Evolutionary conservation across 192 early-diverging fungal species (phyloP).

Genomic region (Mortierella antarctica): DNA sequence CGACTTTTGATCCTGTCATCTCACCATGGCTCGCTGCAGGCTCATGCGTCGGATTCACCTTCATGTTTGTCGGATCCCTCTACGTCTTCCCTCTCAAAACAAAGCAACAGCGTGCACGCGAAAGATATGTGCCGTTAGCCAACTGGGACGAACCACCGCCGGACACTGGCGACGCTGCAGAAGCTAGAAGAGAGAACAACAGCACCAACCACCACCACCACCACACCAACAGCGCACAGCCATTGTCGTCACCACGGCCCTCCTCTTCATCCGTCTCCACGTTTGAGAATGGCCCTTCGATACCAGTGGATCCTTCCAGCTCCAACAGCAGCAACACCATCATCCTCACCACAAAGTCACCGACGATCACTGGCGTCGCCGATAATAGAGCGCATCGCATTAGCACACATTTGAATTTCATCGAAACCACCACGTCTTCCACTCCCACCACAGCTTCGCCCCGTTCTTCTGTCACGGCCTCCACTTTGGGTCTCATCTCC

Average conservation of each 20-base stretch:
- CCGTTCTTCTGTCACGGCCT: background rate
- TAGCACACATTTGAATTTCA: conserved; percentile 10
- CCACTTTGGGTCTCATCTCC: background rate
- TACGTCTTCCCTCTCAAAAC: conserved; percentile 59
- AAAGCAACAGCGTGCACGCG: conserved; percentile 6
- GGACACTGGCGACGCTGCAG: background rate
- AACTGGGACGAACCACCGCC: conserved; percentile 1
- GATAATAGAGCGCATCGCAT: conserved; percentile 20
- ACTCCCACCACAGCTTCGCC: background rate
- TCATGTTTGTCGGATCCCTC: conserved; percentile 68
- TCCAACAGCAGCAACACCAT: background rate
- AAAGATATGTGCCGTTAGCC: background rate
- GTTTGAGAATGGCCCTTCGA: background rate
- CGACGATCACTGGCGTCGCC: background rate
- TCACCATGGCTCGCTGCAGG: conserved; percentile 50
- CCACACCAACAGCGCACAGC: background rate
- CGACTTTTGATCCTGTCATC: conserved; percentile 31
- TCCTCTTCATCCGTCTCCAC: conserved; percentile 16
- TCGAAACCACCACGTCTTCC: background rate
- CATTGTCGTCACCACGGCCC: conserved; percentile 11
- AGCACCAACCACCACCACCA: background rate
- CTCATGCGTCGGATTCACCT: conserved; percentile 62
- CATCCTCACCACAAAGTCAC: conserved; percentile 3
- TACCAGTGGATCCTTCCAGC: background rate
- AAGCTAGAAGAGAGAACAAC: background rate